phyloP scores from a whole-genome alignment of 140 eudicot species.

The Cichorium intybus region DNA sequence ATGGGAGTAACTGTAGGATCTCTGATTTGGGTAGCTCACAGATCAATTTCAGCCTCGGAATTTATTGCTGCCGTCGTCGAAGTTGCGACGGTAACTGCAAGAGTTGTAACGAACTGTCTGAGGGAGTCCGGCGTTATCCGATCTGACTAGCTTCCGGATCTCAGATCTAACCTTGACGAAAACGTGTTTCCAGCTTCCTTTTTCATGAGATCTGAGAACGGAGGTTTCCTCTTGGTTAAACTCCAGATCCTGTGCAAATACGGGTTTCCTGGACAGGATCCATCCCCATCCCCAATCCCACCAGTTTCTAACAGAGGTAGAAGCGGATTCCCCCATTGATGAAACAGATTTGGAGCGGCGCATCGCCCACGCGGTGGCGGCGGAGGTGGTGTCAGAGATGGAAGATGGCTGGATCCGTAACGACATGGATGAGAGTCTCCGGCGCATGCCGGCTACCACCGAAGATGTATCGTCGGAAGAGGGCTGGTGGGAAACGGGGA shows the following conservation, averaged over 20 bases:
- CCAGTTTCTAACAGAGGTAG: constrained; percentile 39
- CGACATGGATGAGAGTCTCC: constrained; percentile 59
- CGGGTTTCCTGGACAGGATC: constrained; percentile 35
- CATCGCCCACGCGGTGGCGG: constrained; percentile 48
- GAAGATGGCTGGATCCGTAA: constrained; percentile 40
- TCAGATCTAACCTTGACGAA: constrained; percentile 48
- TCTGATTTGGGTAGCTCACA: neutral
- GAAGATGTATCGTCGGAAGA: constrained; percentile 9
- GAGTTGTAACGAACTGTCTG: constrained; percentile 53
- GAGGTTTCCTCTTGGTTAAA: constrained; percentile 50
- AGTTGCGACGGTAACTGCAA: constrained; percentile 12
- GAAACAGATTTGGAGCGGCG: constrained; percentile 67
- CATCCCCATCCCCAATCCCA: constrained; percentile 49
- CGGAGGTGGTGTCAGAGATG: constrained; percentile 27
- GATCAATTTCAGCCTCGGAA: neutral
- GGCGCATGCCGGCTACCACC: constrained; percentile 36
- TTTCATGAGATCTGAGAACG: constrained; percentile 31
- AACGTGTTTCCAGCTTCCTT: constrained; percentile 56
- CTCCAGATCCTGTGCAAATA: constrained; percentile 60
- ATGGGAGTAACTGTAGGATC: neutral
- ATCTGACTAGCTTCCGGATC: constrained; percentile 46
- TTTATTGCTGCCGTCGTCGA: constrained; percentile 12
- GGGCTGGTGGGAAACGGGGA: constrained; percentile 45
- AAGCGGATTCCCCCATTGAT: constrained; percentile 41
- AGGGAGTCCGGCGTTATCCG: constrained; percentile 47